phyloP scores from a whole-genome alignment of 106 monocot species.

The Platanthera guangdongensis region DNA sequence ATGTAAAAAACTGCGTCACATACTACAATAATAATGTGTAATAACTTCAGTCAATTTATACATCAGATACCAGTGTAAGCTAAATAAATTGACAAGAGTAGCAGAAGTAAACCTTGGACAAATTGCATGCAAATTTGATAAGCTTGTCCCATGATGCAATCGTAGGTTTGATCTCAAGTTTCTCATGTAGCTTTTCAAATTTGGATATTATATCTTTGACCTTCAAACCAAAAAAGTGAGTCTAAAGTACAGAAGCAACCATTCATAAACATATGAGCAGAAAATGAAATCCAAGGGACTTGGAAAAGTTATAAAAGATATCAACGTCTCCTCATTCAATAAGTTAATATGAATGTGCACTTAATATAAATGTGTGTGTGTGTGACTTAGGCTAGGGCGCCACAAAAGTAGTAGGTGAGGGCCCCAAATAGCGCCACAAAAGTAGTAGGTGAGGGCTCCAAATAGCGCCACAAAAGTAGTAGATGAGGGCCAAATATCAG shows the following conservation, averaged over 20 bases:
- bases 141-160: conserved; percentile 50
- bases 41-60: no score
- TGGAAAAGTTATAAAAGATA: neutral
- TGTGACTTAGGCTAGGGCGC: no score
- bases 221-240: conserved; percentile 27
- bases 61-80: neutral
- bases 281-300: conserved; percentile 1
- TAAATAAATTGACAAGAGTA: neutral
- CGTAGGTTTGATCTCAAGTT: conserved; percentile 34
- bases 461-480: no score
- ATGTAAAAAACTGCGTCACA: no score
- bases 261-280: neutral
- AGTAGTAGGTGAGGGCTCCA: no score
- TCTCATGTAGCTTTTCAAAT: conserved; percentile 54
- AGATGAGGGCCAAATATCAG: no score
- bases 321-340: neutral
- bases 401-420: no score
- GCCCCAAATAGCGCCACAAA: no score
- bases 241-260: conserved; percentile 4
- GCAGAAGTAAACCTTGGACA: conserved; percentile 39
- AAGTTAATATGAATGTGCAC: no score
- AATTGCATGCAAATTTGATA: conserved; percentile 49
- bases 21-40: no score
- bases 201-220: conserved; percentile 51
- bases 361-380: neutral